These are phyloP conservation scores for Hyphodiscus hymeniophilus DNA, from an alignment of 495 filamentous ascomycete species.

Conservation along the genomic window DNA sequence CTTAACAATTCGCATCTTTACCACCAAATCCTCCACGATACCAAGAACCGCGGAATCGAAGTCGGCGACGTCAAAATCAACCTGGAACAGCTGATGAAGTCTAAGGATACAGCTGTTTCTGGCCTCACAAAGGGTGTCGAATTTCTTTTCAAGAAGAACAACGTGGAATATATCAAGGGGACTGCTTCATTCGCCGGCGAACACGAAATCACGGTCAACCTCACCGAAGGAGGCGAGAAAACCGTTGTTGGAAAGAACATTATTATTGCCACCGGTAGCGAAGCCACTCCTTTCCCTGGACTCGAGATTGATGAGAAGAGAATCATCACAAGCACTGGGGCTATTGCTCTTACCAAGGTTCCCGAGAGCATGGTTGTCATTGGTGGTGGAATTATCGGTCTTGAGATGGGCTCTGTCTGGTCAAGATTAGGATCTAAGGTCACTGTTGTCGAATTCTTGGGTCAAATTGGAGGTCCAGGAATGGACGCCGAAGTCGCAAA, in stretches of 20 bases:
- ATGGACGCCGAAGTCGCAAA: conserved; percentile 97
- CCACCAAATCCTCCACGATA: conserved; percentile 95
- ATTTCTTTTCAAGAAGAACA: conserved; percentile 98
- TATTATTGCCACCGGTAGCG: conserved; percentile 89
- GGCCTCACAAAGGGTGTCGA: conserved; percentile 95
- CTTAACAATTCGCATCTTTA: conserved; percentile 99
- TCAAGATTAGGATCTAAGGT: conserved; percentile 87
- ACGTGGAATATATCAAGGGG: conserved; percentile 93
- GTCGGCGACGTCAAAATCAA: conserved; percentile 96
- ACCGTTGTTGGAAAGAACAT: conserved; percentile 89
- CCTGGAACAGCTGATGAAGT: conserved; percentile 91
- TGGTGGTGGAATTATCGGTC: conserved; percentile 95
- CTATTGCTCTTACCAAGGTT: conserved; percentile 78
- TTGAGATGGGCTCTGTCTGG: conserved; percentile 99
- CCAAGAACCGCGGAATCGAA: conserved; percentile 92
- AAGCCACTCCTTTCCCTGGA: conserved; percentile 93
- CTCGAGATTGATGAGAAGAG: conserved; percentile 94
- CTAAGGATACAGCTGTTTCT: conserved; percentile 84
- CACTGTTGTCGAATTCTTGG: conserved; percentile 92
- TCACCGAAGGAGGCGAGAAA: conserved; percentile 81
- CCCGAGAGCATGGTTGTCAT: conserved; percentile 98
- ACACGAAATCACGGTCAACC: conserved; percentile 84
- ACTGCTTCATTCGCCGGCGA: conserved; percentile 78
- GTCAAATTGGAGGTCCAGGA: conserved; percentile 93
- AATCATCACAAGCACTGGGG: conserved; percentile 92